A percentile compares a stretch with the other conserved stretches of the same genome.
Conservation (phyloP, 2,329 filamentous ascomycete genomes). For the Eurotiales sp. region DNA sequence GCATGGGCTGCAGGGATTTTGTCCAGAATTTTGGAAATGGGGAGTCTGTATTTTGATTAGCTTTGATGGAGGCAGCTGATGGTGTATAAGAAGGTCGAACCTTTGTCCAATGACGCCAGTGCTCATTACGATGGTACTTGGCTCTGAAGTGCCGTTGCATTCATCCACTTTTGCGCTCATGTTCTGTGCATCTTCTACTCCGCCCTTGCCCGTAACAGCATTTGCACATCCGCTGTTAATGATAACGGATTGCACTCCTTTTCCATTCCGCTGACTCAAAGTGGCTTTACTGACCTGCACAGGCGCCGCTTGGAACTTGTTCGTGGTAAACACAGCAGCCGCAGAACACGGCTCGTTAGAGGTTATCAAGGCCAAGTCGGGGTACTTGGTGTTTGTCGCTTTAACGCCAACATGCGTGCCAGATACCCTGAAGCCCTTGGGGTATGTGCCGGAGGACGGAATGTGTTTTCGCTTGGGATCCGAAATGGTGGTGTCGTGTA, state of each 20-base stretch:
- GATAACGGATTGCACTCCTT: conserved; percentile 74
- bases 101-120: conserved; percentile 96
- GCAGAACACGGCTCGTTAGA: conserved; percentile 83
- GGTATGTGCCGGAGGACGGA: conserved; percentile 79
- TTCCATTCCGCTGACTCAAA: conserved; percentile 61
- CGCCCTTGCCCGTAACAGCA: conserved; percentile 88
- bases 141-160: conserved; percentile 51
- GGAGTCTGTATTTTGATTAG: conserved; percentile 57
- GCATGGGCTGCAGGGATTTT: conserved; percentile 74
- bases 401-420: conserved; percentile 93
- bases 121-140: conserved; percentile 89
- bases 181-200: conserved; percentile 76
- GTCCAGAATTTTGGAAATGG: conserved; percentile 82
- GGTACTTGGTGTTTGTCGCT: conserved; percentile 82
- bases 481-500: conserved; percentile 56
- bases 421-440: conserved; percentile 81
- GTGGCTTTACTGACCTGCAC: conserved; percentile 79
- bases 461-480: conserved; percentile 86
- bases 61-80: too few species aligned
- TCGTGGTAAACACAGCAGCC: conserved; percentile 93
- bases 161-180: conserved; percentile 80
- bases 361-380: conserved; percentile 82
- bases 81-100: too few species aligned
- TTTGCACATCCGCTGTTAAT: conserved; percentile 97
- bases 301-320: conserved; percentile 95